Base-by-base conservation (phyloP, 2,329 filamentous ascomycete species). In the Colletotrichum spaethianum region DNA sequence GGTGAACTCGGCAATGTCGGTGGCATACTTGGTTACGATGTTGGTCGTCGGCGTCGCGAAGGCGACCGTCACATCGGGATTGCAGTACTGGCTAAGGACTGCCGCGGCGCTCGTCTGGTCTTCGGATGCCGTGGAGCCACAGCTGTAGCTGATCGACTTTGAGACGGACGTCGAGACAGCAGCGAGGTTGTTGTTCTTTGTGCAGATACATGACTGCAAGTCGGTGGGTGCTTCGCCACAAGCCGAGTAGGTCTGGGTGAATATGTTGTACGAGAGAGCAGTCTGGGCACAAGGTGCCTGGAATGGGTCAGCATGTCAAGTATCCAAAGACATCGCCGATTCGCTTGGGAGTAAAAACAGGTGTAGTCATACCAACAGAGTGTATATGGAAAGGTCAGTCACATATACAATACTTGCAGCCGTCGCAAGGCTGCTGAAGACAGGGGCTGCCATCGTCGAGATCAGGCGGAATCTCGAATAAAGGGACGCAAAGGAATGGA, bases 171-270 rank as follows among this genome's bases (percentile, higher is more conserved):
- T 78, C 18, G 80, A 78, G 64, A 89, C 76, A 4, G 81, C 79
- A 4, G 78, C 80, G 20, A 81, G 79, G 71, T 83, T 83, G 59
- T 80, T 82, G 73, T 83, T 82, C 76, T 87, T 86, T 18, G 84
- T 85, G 79, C 87, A 90, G n/a, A 88, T 82, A 69, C 88, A 90
- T 11, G 83, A 84, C 73, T 89, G 86, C 11, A 89, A 78, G 5
- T 81, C 83, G 5, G 82, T 81, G 18, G 83, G 83, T 6, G 78
- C 83, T 33, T 83, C 79, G 18, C 83, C 83, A 73, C 87, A 89
- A 56, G 79, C 80, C 12, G 80, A 78, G 36, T 80, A 76, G 0
- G 87, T 88, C 74, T 85, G 81, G 44, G 75, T 70, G 70, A 82
- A 80, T 74, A 90, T 77, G 67, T 84, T 82, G 70, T 83, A 82